Evolutionary conservation across 768 basidiomycete species (phyloP), one percentile per base, ranked within the genome.

Genomic region (Tulasnella sp.): DNA sequence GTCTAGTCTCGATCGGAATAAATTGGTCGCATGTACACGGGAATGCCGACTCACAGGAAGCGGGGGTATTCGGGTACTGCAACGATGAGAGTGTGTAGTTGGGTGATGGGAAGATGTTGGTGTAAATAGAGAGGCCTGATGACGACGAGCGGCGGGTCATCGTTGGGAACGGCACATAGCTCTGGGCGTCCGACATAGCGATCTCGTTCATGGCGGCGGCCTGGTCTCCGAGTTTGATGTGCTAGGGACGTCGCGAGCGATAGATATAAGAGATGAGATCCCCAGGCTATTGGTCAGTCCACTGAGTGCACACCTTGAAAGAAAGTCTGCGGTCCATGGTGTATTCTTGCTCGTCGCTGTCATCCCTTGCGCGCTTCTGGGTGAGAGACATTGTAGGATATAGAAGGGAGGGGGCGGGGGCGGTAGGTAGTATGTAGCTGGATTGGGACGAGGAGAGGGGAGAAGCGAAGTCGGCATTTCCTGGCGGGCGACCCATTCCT

Each of bases 361-460:
- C 68, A 61, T 84, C 84, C 19, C 74, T 65, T 52, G 83, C 80
- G 53, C 85, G 75, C 74, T 91, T 91, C 69, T 88, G 79, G 71
- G 90, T 91, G 68, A 86, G 64, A 43, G 81, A 76, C 86, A 88
- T 89, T 47, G 49, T 50, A 23, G 47, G 27, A 5, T 60, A 26
- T 21, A 49, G 45, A 45, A 49, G 26, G 62, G 44, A 27, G 51
- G 44, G 38, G 24, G 8, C 32, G 27, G 56, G 44, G 23, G 29
- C 30, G 24, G 56, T 13, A 27, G 34, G 30, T 9, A 27, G 42
- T 32, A 24, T 9, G 26, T 15, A 56, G 55, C 38, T 50, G 13
- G 61, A 61, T 27, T n/a, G 34, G 59, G 24, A n/a, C n/a, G n/a
- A n/a, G 29, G 51, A 45, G 53, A 67, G 58, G 43, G 55, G 43